Percentiles rank a stretch among this genome's conserved stretches.
Evolutionary conservation across 306 rosid species (phyloP).

Genomic region (Vigna nakashimae): DNA sequence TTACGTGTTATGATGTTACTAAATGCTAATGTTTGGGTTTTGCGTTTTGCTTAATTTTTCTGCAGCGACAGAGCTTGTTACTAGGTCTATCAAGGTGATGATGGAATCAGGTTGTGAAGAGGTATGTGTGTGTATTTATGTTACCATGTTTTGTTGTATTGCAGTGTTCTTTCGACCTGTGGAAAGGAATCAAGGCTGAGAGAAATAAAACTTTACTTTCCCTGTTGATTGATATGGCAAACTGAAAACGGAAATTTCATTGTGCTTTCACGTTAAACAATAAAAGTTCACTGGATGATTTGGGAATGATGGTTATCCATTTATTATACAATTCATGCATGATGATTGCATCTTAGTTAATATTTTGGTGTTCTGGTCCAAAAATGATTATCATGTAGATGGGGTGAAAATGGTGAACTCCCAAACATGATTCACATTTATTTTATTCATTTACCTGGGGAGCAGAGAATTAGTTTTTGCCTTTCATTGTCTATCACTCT

Average conservation of each 20-base stretch:
- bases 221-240: slow-evolving; percentile 18
- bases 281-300: slow-evolving; percentile 1
- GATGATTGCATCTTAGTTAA: not conserved
- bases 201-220: slow-evolving; percentile 3
- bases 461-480: slow-evolving; percentile 4
- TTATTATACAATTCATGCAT: slow-evolving; percentile 4
- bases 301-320: not conserved
- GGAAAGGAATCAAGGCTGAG: slow-evolving; percentile 22
- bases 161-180: not conserved
- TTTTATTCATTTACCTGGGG: not conserved
- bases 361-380: not conserved
- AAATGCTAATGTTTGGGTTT: slow-evolving; percentile 36
- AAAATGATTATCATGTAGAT: not conserved
- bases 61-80: slow-evolving; percentile 91
- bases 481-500: not conserved
- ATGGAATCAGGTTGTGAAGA: slow-evolving; percentile 98
- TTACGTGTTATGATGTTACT: not conserved
- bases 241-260: slow-evolving; percentile 1
- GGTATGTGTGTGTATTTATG: slow-evolving; percentile 56
- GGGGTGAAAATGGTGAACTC: not conserved
- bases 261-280: slow-evolving; percentile 16
- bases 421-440: not conserved
- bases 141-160: not conserved
- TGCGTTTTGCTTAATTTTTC: slow-evolving; percentile 16
- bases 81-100: slow-evolving; percentile 89